Evolutionary conservation across 176 grass and related monocot genomes (phyloP).

Genomic region (Zoysia japonica): DNA sequence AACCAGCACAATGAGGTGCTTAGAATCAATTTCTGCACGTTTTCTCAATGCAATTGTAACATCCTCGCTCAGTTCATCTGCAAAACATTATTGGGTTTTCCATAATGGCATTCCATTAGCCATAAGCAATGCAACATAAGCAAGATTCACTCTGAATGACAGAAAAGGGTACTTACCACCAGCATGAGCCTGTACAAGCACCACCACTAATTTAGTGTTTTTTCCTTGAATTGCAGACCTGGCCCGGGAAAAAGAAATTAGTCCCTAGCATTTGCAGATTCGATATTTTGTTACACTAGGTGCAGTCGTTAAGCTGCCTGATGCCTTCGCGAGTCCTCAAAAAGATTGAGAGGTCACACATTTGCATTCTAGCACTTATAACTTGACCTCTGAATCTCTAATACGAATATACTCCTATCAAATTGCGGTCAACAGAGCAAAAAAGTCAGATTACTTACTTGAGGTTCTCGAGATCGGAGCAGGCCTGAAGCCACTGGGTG

Average conservation of each 20-base stretch:
- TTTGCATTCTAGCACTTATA: constrained; percentile 22
- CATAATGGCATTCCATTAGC: constrained; percentile 9
- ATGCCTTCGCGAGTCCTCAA: background rate
- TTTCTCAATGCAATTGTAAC: constrained; percentile 83
- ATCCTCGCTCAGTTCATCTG: constrained; percentile 88
- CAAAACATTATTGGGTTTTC: constrained; percentile 28
- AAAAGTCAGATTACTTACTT: constrained; percentile 57
- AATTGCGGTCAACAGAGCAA: constrained; percentile 39
- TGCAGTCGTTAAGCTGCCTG: background rate
- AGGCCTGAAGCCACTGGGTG: constrained; percentile 92
- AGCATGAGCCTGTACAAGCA: constrained; percentile 69
- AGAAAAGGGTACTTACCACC: constrained; percentile 48
- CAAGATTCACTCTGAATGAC: background rate
- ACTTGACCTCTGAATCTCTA: constrained; percentile 14
- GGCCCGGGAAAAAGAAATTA: constrained; percentile 37
- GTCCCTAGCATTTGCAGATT: background rate
- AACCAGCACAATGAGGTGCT: constrained; percentile 65
- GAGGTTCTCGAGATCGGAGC: constrained; percentile 98
- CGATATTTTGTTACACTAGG: background rate
- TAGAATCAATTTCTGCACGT: constrained; percentile 87
- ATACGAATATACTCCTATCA: background rate
- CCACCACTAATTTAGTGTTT: constrained; percentile 77
- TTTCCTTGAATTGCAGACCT: constrained; percentile 84
- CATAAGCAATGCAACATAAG: constrained; percentile 12
- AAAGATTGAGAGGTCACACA: constrained; percentile 14